Conservation (phyloP, 371 early-diverging fungal species). For the Phascolomyces articulosus region DNA sequence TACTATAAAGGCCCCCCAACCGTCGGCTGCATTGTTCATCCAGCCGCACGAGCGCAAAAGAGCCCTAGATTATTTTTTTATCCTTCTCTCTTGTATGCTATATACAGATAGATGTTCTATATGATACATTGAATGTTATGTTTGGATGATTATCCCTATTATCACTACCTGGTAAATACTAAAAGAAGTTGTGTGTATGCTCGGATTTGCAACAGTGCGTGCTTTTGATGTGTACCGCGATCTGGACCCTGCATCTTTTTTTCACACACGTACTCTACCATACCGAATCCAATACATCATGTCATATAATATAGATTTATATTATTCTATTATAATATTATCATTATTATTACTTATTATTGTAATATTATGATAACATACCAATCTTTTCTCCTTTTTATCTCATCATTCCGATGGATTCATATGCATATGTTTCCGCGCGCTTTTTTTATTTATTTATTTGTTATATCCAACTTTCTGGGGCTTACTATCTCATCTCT, state of each 20-base stretch:
- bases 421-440: background rate
- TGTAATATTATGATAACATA: background rate
- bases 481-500: too few relatives aligned
- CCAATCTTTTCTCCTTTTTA: conserved; percentile 1
- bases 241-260: background rate
- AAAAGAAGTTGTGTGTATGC: background rate
- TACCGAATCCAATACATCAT: background rate
- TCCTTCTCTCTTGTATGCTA: background rate
- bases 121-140: too few relatives aligned
- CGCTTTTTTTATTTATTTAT: background rate
- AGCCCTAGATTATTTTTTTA: background rate
- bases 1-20: background rate
- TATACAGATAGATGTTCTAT: too few relatives aligned
- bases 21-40: conserved; percentile 20
- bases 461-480: too few relatives aligned
- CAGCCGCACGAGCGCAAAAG: conserved; percentile 21
- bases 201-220: conserved; percentile 11
- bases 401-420: background rate
- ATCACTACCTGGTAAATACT: too few relatives aligned
- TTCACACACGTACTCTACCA: background rate
- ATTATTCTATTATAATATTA: too few relatives aligned
- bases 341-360: too few relatives aligned
- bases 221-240: conserved; percentile 5
- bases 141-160: too few relatives aligned
- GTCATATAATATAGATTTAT: background rate